A percentile compares a stretch with the other conserved stretches of the same genome.
Evolutionary conservation across 106 monocot species (phyloP).

Genomic region (Iris macrosiphon): DNA sequence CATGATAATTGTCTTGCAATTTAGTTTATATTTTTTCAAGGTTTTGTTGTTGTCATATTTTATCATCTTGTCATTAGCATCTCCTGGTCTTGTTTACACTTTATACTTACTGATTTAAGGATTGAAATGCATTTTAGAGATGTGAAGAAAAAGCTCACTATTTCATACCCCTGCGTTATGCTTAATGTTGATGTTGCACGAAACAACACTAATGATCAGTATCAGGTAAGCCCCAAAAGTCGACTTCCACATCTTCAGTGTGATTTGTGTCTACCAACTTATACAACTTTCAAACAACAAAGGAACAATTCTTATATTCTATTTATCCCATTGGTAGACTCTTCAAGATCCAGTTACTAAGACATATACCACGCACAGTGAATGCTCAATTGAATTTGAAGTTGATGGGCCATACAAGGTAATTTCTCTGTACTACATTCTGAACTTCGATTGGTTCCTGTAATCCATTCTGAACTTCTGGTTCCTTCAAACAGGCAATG

Average conservation of each 20-base stretch:
- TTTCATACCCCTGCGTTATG: slow-evolving; percentile 98
- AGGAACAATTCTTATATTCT: background rate
- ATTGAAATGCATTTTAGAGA: slow-evolving; percentile 39
- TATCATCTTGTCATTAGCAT: too few relatives aligned
- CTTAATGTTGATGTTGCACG: slow-evolving; percentile 95
- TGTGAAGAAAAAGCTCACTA: slow-evolving; percentile 65
- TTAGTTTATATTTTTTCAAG: too few relatives aligned
- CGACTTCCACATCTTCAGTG: background rate
- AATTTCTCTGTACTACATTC: background rate
- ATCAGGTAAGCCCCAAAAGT: slow-evolving; percentile 47
- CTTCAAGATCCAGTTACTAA: slow-evolving; percentile 69
- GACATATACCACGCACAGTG: slow-evolving; percentile 83
- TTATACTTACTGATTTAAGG: too few relatives aligned
- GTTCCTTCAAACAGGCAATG: slow-evolving; percentile 61
- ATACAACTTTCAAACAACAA: background rate
- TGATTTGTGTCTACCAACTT: background rate
- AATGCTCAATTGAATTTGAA: slow-evolving; percentile 99
- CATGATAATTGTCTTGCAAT: too few relatives aligned
- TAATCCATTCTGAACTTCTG: background rate
- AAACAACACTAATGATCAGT: slow-evolving; percentile 99
- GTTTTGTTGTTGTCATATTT: too few relatives aligned
- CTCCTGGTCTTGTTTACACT: too few relatives aligned
- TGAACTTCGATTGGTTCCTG: background rate
- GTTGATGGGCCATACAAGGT: slow-evolving; percentile 99
- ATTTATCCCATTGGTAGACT: slow-evolving; percentile 34